Conservation (phyloP, 2,329 filamentous ascomycete genomes). For the Microdochium nivale region DNA sequence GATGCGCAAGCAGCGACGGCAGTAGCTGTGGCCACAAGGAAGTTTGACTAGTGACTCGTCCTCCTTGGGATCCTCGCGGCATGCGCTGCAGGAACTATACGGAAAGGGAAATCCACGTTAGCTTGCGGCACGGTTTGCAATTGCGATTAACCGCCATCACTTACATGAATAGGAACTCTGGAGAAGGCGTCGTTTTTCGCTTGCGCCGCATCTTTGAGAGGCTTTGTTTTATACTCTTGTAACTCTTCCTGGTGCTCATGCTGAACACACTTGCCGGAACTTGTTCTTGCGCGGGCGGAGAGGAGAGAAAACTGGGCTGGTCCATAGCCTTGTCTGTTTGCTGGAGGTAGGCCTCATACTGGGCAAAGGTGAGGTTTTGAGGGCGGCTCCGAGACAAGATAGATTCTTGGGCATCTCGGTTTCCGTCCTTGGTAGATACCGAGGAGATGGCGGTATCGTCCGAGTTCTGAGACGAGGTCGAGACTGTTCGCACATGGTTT, state of each 20-base stretch:
- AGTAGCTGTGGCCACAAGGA: slow-evolving; percentile 51
- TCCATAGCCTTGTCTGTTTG: slow-evolving; percentile 31
- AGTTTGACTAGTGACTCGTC: slow-evolving; percentile 36
- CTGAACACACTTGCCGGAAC: slow-evolving; percentile 29
- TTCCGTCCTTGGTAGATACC: slow-evolving; percentile 28
- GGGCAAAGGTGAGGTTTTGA: slow-evolving; percentile 34
- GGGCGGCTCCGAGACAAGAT: slow-evolving; percentile 21
- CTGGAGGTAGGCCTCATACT: slow-evolving; percentile 43
- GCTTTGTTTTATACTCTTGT: slow-evolving; percentile 35
- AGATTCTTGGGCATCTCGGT: slow-evolving; percentile 12
- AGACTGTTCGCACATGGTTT: slow-evolving; percentile 34
- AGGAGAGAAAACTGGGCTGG: slow-evolving; percentile 30
- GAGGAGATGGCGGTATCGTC: slow-evolving; percentile 31
- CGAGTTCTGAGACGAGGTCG: slow-evolving; percentile 30
- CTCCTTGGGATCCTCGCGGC: slow-evolving; percentile 42
- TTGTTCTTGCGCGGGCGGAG: slow-evolving; percentile 20
- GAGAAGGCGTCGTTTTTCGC: slow-evolving; percentile 24
- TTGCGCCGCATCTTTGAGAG: slow-evolving; percentile 33
- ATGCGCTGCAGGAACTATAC: slow-evolving; percentile 46
- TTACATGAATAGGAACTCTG: slow-evolving; percentile 19
- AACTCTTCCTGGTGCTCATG: slow-evolving; percentile 33
- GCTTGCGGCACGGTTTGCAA: neutral
- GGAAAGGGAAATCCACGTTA: slow-evolving; percentile 2
- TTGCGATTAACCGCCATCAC: slow-evolving; percentile 4
- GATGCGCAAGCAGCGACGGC: slow-evolving; percentile 41